phyloP scores from a whole-genome alignment of 2,329 filamentous ascomycete species.

The Rhynchosporium secalis region DNA sequence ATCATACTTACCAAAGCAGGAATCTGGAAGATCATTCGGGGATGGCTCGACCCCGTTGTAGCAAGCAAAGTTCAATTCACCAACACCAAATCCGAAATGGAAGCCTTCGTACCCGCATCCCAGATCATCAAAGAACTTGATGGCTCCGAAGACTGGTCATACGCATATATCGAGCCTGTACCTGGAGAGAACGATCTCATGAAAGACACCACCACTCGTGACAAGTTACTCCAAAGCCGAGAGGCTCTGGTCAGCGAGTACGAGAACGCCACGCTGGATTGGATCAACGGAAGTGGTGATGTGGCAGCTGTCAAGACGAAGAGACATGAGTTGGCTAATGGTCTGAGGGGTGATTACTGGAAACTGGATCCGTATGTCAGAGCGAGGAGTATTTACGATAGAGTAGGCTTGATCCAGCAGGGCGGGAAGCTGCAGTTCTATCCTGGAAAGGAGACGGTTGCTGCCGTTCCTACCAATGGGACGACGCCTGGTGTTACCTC shows the following conservation, averaged over 20 bases:
- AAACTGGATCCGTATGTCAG: conserved; percentile 82
- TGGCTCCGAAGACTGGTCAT: conserved; percentile 82
- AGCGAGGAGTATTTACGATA: conserved; percentile 81
- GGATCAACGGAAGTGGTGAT: conserved; percentile 58
- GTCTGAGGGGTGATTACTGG: conserved; percentile 80
- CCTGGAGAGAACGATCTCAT: conserved; percentile 75
- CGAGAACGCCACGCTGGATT: conserved; percentile 71
- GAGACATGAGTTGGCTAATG: conserved; percentile 61
- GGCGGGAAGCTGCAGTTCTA: conserved; percentile 75
- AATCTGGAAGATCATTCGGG: conserved; percentile 94
- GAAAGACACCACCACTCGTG: conserved; percentile 62
- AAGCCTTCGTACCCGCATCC: conserved; percentile 68
- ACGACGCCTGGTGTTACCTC: conserved; percentile 30
- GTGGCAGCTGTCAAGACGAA: conserved; percentile 52
- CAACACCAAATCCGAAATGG: conserved; percentile 75
- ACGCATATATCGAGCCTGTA: conserved; percentile 76
- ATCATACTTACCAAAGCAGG: conserved; percentile 48
- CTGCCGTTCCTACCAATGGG: conserved; percentile 21
- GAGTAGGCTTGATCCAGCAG: conserved; percentile 67
- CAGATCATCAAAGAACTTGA: conserved; percentile 82
- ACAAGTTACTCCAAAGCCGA: conserved; percentile 64
- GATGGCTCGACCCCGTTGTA: conserved; percentile 96
- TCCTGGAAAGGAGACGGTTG: conserved; percentile 37
- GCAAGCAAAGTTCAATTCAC: conserved; percentile 93
- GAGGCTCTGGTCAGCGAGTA: conserved; percentile 68